Base-by-base conservation (phyloP, 2,329 filamentous ascomycete genomes). In the Parafenestella ontariensis region DNA sequence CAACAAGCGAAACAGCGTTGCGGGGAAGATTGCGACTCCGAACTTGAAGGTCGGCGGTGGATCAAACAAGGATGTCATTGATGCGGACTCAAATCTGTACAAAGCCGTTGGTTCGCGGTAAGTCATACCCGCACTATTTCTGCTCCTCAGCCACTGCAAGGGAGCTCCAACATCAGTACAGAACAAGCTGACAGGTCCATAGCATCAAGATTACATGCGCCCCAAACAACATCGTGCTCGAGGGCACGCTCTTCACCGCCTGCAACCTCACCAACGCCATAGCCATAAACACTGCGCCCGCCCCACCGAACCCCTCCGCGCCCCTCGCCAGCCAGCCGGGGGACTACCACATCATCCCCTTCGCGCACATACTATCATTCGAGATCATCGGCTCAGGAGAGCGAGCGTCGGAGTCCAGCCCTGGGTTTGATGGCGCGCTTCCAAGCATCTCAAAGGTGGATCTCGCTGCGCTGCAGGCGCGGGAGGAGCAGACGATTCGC, bases 31-130 rank as follows among this genome's bases (percentile, higher is more conserved):
- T 56, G 82, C 80, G 47, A 81, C 81, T 33, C 80, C 81, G 20
- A 66, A 66, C 56, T 49, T 69, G 46, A 83, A 82, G 71, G 69
- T 76, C 49, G 76, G 70, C 54, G 64, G 73, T 53, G 76, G 69
- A 54, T 68, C 74, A 52, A 70, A 67, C 57, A 75, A 78, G 57
- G 76, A 77, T 53, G 78, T 79, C 67, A 78, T 81, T 61, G 77
- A 82, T 66, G 71, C 79, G 41, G 81, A 86, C 51, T 81, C 80
- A 52, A 80, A 80, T 46, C 74, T 88, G 68, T 83, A 80, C 72
- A 85, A 83, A 73, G 83, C 83, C 45, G 82, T 88, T 70, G 86
- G 86, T 61, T 83, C 83, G 61, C 82, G 83, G 85, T 87, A 79
- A 73, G 83, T 21, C 5, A 21, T 11, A 17, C n/a, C 7, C 8